Base-by-base conservation (phyloP, 345 rosid genomes). In the Gossypium herbaceum region DNA sequence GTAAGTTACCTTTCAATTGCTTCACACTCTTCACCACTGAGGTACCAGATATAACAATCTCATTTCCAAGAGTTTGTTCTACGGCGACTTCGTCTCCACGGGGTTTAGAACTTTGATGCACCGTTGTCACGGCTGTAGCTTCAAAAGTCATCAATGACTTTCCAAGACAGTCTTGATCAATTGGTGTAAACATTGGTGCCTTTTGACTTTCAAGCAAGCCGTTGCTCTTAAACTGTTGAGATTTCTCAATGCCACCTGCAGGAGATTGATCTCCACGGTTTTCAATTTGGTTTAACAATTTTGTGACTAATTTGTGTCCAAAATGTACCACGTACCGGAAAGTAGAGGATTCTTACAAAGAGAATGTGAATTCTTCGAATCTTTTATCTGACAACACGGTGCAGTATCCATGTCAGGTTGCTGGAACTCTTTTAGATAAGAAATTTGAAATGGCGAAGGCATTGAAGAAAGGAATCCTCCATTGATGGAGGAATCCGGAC, bases 401-500 rank as follows among this genome's bases (percentile, higher is more conserved):
- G 80, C 41, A 69, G 63, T 66, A 59, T 85, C 91, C 84, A 68
- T 25, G 79, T 79, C 82, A 20, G 88, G 85, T 29, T 78, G 82
- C 67, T 79, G 84, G 76, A 82, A 79, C 29, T 86, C 89, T 84
- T 80, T 84, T 58, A 87, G 85, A 82, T 86, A 80, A 43, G 91
- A 86, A 74, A 88, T 77, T 74, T 85, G 85, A 72, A 92, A 83
- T 29, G 93, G 94, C 27, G 98, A 92, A 70, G 97, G 90, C 82
- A 85, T 75, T 25, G 85, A 76, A 77, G 84, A 83, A 69, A 77
- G 74, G 75, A 73, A 77, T 75, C 86, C 91, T 80, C 97, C 97
- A 76, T 92, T 92, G 80, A 91, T 90, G 15, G 97, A 86, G 34
- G 95, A 90, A 85, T 92, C 94, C 6, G 98, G 97, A 75, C 92